phyloP scores from a whole-genome alignment of 805 yeast genomes.

The Yarrowia yakushimensis region DNA sequence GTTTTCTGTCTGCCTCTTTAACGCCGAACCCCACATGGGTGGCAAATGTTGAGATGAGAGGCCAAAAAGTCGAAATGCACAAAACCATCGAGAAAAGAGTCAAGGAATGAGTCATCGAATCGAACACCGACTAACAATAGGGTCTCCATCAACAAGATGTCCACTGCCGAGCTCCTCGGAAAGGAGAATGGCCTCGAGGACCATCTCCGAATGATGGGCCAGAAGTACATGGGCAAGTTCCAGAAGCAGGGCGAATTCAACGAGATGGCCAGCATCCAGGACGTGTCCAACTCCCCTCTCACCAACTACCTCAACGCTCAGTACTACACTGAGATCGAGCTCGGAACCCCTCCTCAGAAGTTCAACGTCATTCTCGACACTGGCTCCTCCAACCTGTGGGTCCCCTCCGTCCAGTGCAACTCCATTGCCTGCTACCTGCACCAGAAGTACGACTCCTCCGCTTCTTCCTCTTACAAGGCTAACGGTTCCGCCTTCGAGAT shows the following conservation, averaged over 20 bases:
- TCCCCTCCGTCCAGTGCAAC: slow-evolving; percentile 83
- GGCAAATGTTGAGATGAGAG: not conserved
- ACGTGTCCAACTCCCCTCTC: slow-evolving; percentile 73
- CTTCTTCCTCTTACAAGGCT: slow-evolving; percentile 77
- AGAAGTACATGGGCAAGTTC: slow-evolving; percentile 56
- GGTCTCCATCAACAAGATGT: slow-evolving; percentile 57
- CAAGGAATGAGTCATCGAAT: not conserved
- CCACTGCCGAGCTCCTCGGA: slow-evolving; percentile 54
- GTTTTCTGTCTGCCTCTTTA: not conserved
- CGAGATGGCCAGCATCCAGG: slow-evolving; percentile 37
- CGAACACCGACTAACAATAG: slow-evolving; percentile 38
- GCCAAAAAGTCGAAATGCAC: not conserved
- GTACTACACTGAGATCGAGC: slow-evolving; percentile 82
- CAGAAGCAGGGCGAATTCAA: slow-evolving; percentile 29
- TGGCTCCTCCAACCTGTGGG: slow-evolving; percentile 96
- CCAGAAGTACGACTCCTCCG: slow-evolving; percentile 78
- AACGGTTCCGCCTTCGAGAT: slow-evolving; percentile 85
- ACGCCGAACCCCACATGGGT: slow-evolving; percentile 9
- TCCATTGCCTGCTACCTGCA: slow-evolving; percentile 96
- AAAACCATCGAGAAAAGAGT: not conserved
- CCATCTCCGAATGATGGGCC: slow-evolving; percentile 56
- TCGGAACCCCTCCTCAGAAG: slow-evolving; percentile 91
- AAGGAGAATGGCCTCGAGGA: slow-evolving; percentile 39
- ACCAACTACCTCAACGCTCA: slow-evolving; percentile 95
- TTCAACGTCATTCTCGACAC: slow-evolving; percentile 95